Evolutionary conservation across 116 monocot species (phyloP), one percentile per base, ranked within the genome.

Genomic region (Trichopus zeylanicus): DNA sequence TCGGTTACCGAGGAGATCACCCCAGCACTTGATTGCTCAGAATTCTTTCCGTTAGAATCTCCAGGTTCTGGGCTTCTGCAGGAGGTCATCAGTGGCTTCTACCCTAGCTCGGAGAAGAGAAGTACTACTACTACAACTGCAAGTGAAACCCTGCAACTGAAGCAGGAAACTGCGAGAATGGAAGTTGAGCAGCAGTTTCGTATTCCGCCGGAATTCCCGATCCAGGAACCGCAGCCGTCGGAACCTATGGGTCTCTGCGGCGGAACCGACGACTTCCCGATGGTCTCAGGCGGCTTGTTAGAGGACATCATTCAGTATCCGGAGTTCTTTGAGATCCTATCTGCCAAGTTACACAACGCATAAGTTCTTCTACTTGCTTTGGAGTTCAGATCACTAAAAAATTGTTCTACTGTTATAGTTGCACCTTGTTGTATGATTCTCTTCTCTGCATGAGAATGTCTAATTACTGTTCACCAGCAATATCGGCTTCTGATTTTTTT

Each of bases 291-390:
- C 3, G 95, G 95, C 12, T 63, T 90, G 55, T 60, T 97, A 18
- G 81, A 87, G 64, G 95, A 97, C 54, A 68, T 97, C 55, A 77
- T 97, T 11, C 87, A 84, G 58, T 84, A 79, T 35, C 86, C 95
- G 3, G 78, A 73, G 46, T 81, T 87, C 63, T 73, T 89, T 18
- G 89, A 86, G 70, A 29, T 85, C 35, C 11, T 89, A 56, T 78
- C 89, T 19, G 46, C 78, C 13, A 75, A 63, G 48, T 48, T 80
- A 19, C 67, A 61, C 25, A 64, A 79, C 20, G 61, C 76, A 48
- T 22, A n/a, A 22, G 24, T 21, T 24, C 1, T 19, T 22, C 6
- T 21, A 3, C 49, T 22, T 20, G 18, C 1, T 48, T 48, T 16
- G 6, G 16, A 2, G 13, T 42, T 42, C 42, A 42, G 12, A 13